Evolutionary conservation across 192 early-diverging fungal species (phyloP).

Genomic region (Haplosporangium gracile): DNA sequence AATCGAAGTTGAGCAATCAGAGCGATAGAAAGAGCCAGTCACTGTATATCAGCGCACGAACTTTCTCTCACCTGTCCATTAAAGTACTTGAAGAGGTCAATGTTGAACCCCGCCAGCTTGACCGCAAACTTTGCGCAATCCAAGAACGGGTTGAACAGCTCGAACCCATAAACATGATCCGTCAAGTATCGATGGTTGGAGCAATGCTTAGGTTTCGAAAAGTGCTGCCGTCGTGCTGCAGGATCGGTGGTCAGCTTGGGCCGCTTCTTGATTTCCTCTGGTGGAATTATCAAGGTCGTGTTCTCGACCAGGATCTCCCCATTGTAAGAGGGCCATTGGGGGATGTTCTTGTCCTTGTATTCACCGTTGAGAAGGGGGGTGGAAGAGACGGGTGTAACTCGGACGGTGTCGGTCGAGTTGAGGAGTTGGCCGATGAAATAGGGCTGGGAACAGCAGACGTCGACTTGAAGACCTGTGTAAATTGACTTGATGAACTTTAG

Average conservation of each 20-base stretch:
- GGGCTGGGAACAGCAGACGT: conserved; percentile 18
- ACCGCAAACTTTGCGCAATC: conserved; percentile 19
- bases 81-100: conserved; percentile 21
- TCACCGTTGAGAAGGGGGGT: conserved; percentile 18
- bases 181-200: not conserved
- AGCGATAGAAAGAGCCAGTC: not conserved
- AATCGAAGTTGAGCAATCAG: too few species aligned
- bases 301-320: conserved; percentile 18
- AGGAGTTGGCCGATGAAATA: conserved; percentile 26
- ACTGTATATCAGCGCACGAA: too few species aligned
- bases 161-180: conserved; percentile 34
- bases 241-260: conserved; percentile 5
- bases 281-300: conserved; percentile 3
- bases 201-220: conserved; percentile 18
- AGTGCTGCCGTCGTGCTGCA: conserved; percentile 6
- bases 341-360: not conserved
- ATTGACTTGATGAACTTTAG: conserved; percentile 37
- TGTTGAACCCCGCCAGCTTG: conserved; percentile 25
- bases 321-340: conserved; percentile 8
- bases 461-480: conserved; percentile 23
- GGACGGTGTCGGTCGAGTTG: conserved; percentile 19
- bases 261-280: conserved; percentile 15
- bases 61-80: conserved; percentile 31
- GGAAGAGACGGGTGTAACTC: conserved; percentile 8
- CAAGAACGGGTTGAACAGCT: conserved; percentile 29